Evolutionary conservation across 441 rosid genomes (phyloP).

Genomic region (Adansonia gregorii): DNA sequence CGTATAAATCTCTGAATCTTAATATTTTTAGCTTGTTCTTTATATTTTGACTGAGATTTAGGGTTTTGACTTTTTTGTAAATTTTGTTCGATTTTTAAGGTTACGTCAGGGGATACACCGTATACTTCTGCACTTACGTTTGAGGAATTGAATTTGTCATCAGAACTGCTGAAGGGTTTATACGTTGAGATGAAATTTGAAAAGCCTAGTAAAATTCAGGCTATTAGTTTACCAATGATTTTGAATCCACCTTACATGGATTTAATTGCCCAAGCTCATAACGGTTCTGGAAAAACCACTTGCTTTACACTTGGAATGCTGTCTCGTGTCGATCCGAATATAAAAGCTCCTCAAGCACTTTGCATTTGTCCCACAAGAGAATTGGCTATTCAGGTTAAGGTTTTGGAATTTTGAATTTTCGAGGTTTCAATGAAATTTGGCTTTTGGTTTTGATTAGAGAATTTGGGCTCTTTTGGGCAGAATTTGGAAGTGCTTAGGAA

Average conservation of each 20-base stretch:
- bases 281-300: constrained; percentile 95
- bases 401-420: not conserved
- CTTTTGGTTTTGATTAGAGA: not conserved
- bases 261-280: constrained; percentile 92
- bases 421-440: not conserved
- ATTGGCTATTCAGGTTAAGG: constrained; percentile 78
- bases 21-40: not conserved
- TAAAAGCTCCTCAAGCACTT: constrained; percentile 75
- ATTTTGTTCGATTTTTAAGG: constrained; percentile 39
- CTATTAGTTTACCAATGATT: constrained; percentile 91
- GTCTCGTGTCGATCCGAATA: constrained; percentile 69
- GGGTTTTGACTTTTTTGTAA: not conserved
- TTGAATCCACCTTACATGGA: constrained; percentile 80
- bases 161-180: constrained; percentile 80
- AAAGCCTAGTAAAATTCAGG: constrained; percentile 95
- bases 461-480: constrained; percentile 45
- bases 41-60: not conserved
- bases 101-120: constrained; percentile 73
- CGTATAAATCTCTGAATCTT: constrained; percentile 34
- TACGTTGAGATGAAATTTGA: constrained; percentile 90
- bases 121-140: constrained; percentile 78
- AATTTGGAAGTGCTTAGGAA: constrained; percentile 85
- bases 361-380: constrained; percentile 95
- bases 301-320: constrained; percentile 96
- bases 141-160: constrained; percentile 80